These are phyloP conservation scores for Plasmodium gonderi DNA, from an alignment of 169 alveolate genomes.

Conservation along the genomic window DNA sequence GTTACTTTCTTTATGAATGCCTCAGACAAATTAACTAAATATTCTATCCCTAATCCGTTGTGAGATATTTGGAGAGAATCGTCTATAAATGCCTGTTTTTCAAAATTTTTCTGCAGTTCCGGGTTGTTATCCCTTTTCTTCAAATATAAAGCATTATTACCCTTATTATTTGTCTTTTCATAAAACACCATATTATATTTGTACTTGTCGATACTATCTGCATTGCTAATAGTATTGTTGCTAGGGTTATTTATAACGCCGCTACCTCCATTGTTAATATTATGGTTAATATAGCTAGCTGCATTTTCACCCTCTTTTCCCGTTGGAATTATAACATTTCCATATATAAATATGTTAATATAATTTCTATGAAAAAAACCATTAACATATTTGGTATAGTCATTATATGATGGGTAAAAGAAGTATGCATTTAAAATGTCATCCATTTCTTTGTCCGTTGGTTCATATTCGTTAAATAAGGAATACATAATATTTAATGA, in stretches of 20 bases:
- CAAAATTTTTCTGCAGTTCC: background rate
- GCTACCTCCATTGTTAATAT: background rate
- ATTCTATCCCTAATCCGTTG: conserved; percentile 60
- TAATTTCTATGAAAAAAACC: conserved; percentile 54
- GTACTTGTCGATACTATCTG: background rate
- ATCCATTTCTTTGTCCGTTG: conserved; percentile 59
- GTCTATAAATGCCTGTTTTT: background rate
- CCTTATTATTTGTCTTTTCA: background rate
- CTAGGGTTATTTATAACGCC: background rate
- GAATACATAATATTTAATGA: conserved; percentile 65
- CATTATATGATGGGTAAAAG: conserved; percentile 62
- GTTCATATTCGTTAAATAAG: conserved; percentile 49
- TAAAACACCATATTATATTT: background rate
- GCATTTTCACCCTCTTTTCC: conserved; percentile 6
- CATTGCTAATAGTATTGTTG: background rate
- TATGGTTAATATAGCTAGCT: background rate
- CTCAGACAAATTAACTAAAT: conserved; percentile 25
- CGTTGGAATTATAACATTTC: conserved; percentile 27
- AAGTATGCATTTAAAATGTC: conserved; percentile 51
- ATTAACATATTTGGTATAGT: conserved; percentile 31
- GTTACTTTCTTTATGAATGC: conserved; percentile 57
- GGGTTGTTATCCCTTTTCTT: background rate
- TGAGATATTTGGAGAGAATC: conserved; percentile 39
- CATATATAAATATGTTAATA: conserved; percentile 63
- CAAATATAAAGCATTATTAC: background rate